Evolutionary conservation across 768 basidiomycete genomes (phyloP), one percentile per base, ranked within the genome.

Genomic region (Dacryopinax spathularia): DNA sequence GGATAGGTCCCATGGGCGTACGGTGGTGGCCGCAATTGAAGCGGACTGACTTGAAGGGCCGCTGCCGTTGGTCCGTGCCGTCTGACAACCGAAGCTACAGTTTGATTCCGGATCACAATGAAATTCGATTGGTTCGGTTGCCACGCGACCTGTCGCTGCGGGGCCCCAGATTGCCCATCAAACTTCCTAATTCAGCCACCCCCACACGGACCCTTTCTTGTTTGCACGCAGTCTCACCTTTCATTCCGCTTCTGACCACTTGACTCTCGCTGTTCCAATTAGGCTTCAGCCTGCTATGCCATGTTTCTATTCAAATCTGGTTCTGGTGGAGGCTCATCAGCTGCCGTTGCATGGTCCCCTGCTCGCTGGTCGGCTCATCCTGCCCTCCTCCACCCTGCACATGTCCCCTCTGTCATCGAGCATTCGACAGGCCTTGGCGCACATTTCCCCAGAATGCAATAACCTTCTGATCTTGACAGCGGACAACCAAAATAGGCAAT

Each of bases 381-480:
- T 15, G 25, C 48, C 9, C 4, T 56, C 29, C 48, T 31, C 48
- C 13, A 15, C 13, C 43, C 43, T 44, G 13, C 43, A 44, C 43
- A 15, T 44, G 18, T 18, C 5, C 22, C 39, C 4, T 22, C 22
- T 12, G 13, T 44, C 43, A 10, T 44, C n/a, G 12, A 7, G 25
- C 31, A 15, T 18, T 56, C 6, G 15, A 22, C 29, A 22, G 43
- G 25, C 43, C 22, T 18, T 56, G 48, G 48, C 48, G 48, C 48
- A 56, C 48, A 29, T 56, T 41, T 41, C 31, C 48, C 48, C 29
- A 3, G 25, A 56, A 56, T 13, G 3, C 22, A 29, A 29, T 56
- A 56, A 27, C 48, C 48, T 56, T 56, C 48, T 56, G 25, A 56
- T 56, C 5, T 9, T 56, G 48, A 56, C 48, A 56, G 48, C 48